Base-by-base conservation (phyloP, 805 yeast species). In the Wickerhamomyces queroliae region DNA sequence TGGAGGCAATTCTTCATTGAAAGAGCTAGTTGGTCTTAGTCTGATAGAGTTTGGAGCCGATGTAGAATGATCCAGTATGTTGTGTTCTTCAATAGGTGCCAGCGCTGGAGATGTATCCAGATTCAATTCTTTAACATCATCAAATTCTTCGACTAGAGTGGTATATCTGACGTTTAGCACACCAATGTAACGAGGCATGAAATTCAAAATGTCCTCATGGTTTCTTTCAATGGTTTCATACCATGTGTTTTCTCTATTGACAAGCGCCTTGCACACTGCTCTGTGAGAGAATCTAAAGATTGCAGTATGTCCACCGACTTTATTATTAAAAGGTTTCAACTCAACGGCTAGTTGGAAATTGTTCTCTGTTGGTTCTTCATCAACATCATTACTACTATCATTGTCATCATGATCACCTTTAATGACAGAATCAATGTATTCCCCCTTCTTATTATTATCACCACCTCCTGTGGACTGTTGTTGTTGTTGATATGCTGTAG, bases 241-340 rank as follows among this genome's bases (percentile, higher is more conserved):
- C 83, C 95, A 90, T 45, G 70, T 64, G 62, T 93, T 87, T 56
- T 93, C 99, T 41, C 96, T 72, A 52, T 86, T 88, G 44, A 89
- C 87, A 44, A 95, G 67, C 1, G 93, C 93, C 61, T 93, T 93
- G 61, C 98, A 93, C 15, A 93, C 96, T 0, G 97, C 98, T 42
- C 86, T 70, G 49, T 80, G 85, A 5, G 95, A 83, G 57, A 93
- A 93, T 47, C 91, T 76, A 65, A 91, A 93, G 26, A 93, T 89
- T 2, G 97, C 97, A 0, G 97, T 91, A 58, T 93, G 99, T 0
- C 99, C 99, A 7, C 99, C 99, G 18, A 93, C 98, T 56, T 86
- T 89, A 57, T 93, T 89, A 40, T 82, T 80, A 63, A 90, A 91
- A 2, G 98, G 98, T 39, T 86, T 77, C 42, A 91, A 64, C 58